Conservation (phyloP, 768 basidiomycete species). For the Infundibulicybe gibba region DNA sequence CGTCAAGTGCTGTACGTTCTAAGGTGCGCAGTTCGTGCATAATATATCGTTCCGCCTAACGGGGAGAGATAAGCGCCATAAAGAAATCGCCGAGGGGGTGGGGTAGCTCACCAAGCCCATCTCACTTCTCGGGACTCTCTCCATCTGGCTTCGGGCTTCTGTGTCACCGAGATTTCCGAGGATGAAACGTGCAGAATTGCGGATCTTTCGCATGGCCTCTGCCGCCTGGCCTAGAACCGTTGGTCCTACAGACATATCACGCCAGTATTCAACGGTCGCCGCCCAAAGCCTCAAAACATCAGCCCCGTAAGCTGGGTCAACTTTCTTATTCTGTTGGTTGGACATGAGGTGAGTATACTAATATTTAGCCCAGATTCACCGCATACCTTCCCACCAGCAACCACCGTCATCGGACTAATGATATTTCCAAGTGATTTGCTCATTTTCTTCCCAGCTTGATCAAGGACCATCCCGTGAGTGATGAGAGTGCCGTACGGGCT, state of each 20-base stretch:
- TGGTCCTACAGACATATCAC: constrained; percentile 84
- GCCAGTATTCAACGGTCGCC: constrained; percentile 86
- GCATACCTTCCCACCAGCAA: constrained; percentile 73
- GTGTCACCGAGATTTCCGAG: constrained; percentile 69
- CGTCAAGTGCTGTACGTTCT: constrained; percentile 61
- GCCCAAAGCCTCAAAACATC: constrained; percentile 90
- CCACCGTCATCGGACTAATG: constrained; percentile 76
- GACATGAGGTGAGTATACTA: constrained; percentile 1
- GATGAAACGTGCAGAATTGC: constrained; percentile 84
- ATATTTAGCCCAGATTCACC: no score
- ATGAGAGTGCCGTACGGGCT: constrained; percentile 76
- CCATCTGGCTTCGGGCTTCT: constrained; percentile 18
- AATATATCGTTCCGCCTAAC: constrained; percentile 81
- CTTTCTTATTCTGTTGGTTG: constrained; percentile 54
- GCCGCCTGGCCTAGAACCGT: constrained; percentile 71
- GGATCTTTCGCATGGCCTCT: constrained; percentile 77
- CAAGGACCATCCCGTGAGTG: constrained; percentile 96
- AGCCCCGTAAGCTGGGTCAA: constrained; percentile 77
- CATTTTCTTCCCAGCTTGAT: constrained; percentile 91
- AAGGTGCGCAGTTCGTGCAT: constrained; percentile 80
- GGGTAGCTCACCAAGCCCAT: constrained; percentile 60
- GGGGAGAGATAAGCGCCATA: background rate
- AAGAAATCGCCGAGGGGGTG: background rate
- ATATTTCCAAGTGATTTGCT: constrained; percentile 97
- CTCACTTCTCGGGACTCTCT: constrained; percentile 38